Percentiles rank a stretch among this genome's conserved stretches.
Evolutionary conservation across 2,329 filamentous ascomycete species (phyloP).

Genomic region (Lecanoromycetidae sp.): DNA sequence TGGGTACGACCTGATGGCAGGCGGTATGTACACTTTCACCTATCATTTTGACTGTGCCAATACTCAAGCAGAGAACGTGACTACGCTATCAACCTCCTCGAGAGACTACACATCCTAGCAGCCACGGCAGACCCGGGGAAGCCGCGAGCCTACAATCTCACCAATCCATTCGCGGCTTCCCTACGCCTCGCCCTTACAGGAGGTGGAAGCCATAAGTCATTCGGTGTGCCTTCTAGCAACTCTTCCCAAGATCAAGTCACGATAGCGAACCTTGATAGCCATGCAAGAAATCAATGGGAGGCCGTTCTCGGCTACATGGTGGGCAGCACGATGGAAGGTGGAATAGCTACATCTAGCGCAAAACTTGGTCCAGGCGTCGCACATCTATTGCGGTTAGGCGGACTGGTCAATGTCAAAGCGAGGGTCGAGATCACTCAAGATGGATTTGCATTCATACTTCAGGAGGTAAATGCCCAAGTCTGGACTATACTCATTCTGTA

Average conservation of each 20-base stretch:
- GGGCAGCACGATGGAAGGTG: slow-evolving; percentile 39
- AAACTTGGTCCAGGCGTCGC: slow-evolving; percentile 76
- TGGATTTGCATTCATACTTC: slow-evolving; percentile 87
- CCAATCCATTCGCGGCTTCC: slow-evolving; percentile 69
- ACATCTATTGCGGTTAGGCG: slow-evolving; percentile 65
- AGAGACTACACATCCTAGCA: slow-evolving; percentile 73
- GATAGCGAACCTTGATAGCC: slow-evolving; percentile 64
- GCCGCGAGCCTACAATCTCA: slow-evolving; percentile 62
- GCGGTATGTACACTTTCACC: slow-evolving; percentile 31
- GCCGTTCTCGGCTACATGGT: slow-evolving; percentile 94
- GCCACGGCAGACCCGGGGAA: slow-evolving; percentile 49
- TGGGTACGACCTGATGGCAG: slow-evolving; percentile 66
- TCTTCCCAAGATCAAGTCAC: slow-evolving; percentile 52
- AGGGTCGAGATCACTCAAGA: slow-evolving; percentile 72
- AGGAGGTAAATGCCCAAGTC: slow-evolving; percentile 91
- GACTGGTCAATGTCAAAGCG: slow-evolving; percentile 56
- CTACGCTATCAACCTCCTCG: slow-evolving; percentile 67
- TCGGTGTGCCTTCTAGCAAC: slow-evolving; percentile 69
- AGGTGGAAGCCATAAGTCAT: slow-evolving; percentile 72
- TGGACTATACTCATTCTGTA: slow-evolving; percentile 93
- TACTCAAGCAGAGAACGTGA: slow-evolving; percentile 55
- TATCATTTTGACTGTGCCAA: background rate
- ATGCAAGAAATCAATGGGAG: slow-evolving; percentile 85
- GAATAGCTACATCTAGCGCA: slow-evolving; percentile 41
- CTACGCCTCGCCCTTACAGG: slow-evolving; percentile 80